Evolutionary conservation across 163 green algal species (phyloP), one percentile per base, ranked within the genome.

Genomic region (Scenedesmus sp.): DNA sequence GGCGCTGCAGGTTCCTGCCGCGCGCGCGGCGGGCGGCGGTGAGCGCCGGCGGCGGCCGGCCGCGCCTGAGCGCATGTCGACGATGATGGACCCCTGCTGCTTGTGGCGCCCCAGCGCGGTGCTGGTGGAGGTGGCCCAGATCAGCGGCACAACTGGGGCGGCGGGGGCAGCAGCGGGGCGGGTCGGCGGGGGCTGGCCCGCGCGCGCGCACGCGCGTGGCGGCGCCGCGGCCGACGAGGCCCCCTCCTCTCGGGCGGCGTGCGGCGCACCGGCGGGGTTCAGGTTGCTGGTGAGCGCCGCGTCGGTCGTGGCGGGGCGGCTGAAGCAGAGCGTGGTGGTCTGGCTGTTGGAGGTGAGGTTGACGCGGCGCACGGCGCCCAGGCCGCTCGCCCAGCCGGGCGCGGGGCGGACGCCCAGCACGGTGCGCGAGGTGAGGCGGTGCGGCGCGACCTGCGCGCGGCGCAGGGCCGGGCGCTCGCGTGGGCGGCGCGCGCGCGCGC

Each of bases 271-370:
- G 39, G 54, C 54, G 13, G 42, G 54, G 56, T 78, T 70, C 34
- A 78, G 36, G 34, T 44, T 78, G 47, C 36, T 54, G 51, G 24
- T 24, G 6, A 39, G 33, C 22, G 70, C 70, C 13, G 54, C 56
- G 1, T n/a, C 5, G 29, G 14, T 39, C 14, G 14, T 39, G 29
- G 53, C 54, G 3, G 70, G 54, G 14, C 70, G 44, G 36, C 51
- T 67, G 56, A 78, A 78, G 56, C 70, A 78, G 3, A 78, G n/a
- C 20, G 26, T 70, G 24, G 70, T 78, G 1, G 54, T 69, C 33
- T 56, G 22, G 34, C 14, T 65, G 33, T 78, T 58, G 26, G n/a
- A 14, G n/a, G 48, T 63, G 29, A 75, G 20, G 66, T 75, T 75
- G 66, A 75, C 48, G 31, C 51, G 31, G 15, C 48, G 53, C 15